Evolutionary conservation across 2,329 filamentous ascomycete species (phyloP).

Genomic region (Colletotrichum magnum): DNA sequence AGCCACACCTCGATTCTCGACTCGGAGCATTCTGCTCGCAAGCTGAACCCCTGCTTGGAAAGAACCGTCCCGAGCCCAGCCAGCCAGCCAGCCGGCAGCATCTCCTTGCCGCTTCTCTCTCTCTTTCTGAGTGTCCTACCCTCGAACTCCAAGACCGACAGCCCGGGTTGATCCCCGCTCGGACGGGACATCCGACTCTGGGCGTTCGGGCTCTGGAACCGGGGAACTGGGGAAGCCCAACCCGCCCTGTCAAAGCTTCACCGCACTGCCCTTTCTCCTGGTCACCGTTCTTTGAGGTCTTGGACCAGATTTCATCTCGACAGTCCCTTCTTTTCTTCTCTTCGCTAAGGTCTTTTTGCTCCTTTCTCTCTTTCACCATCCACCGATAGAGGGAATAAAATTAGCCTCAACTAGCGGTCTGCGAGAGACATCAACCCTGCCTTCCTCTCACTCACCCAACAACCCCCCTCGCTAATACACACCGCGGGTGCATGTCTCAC

Average conservation of each 20-base stretch:
- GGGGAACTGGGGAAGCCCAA: constrained; percentile 22
- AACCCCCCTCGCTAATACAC: background rate
- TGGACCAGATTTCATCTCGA: constrained; percentile 6
- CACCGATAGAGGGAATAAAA: too few species aligned
- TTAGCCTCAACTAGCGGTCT: background rate
- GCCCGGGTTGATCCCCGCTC: constrained; percentile 34
- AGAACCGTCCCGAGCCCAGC: constrained; percentile 3
- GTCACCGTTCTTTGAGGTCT: background rate
- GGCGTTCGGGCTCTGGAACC: constrained; percentile 32
- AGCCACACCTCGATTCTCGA: background rate
- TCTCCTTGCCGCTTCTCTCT: too few species aligned
- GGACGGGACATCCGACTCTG: constrained; percentile 23
- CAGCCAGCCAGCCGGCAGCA: background rate
- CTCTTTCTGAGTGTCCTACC: background rate
- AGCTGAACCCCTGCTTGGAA: background rate
- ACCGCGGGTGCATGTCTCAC: constrained; percentile 1
- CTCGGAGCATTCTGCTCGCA: background rate
- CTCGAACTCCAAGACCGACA: background rate
- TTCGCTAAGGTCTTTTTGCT: background rate
- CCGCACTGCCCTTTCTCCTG: constrained; percentile 16
- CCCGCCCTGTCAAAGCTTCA: constrained; percentile 12
- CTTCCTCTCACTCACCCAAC: background rate
- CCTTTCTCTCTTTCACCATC: background rate
- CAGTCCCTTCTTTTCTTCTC: background rate
- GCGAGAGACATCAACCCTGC: background rate